Base-by-base conservation (phyloP, 306 rosid species). In the Geum urbanum region DNA sequence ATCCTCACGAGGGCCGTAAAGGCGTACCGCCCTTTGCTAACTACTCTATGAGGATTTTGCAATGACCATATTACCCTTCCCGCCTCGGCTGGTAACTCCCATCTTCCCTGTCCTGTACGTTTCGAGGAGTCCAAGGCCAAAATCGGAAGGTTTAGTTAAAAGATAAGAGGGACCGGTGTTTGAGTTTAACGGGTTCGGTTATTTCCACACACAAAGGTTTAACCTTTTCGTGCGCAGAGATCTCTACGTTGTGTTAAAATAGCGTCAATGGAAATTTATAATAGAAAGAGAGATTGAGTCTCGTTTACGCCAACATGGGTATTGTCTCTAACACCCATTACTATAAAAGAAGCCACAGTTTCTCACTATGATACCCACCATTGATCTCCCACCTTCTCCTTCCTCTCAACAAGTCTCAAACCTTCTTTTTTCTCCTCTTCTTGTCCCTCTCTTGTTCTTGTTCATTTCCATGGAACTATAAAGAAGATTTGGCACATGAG, bases 251-350 rank as follows among this genome's bases (percentile, higher is more conserved):
- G 54, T 53, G 76, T 73, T 60, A 78, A 71, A 78, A 70, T 59
- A 40, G 79, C 69, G 87, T 84, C 77, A 80, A 79, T 76, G 79
- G 67, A 58, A 78, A n/a, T n/a, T n/a, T n/a, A n/a, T n/a, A n/a
- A 61, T 77, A 82, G 64, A 27, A 2, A 27, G 32, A 27, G 66
- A 77, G 88, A 40, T 94, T 87, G 99, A 88, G 99, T 94, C 79
- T 86, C 20, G 85, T 79, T 86, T 86, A 94, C 97, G 97, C 92
- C 82, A 87, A 83, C 32, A 85, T 71, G 77, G 84, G 89, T 90
- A 18, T n/a, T 22, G 56, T 62, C 64, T 52, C 70, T 0, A 63
- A 73, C 84, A 85, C 72, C 83, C 86, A 72, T 86, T 92, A 83
- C 96, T 94, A 94, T 94, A 94, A 94, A 87, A 84, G 84, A 76